A percentile compares a stretch with the other conserved stretches of the same genome.
Evolutionary conservation across 2,329 filamentous ascomycete genomes (phyloP).

Genomic region (Diaporthe vexans): DNA sequence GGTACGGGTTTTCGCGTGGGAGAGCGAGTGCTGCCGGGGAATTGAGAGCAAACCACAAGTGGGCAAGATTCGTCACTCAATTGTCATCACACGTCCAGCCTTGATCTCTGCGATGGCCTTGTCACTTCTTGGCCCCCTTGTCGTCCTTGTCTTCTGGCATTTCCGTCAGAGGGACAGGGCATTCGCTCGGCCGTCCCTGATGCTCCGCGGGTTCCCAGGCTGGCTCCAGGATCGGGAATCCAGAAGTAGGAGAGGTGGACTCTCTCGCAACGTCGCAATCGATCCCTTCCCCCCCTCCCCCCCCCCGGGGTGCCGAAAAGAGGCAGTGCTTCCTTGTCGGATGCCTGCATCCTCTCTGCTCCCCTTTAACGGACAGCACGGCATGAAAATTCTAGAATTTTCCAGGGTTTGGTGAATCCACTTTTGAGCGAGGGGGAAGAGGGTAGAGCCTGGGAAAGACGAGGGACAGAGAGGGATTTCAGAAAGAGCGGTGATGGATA

Average conservation of each 20-base stretch:
- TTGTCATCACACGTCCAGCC: constrained; percentile 22
- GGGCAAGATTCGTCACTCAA: constrained; percentile 17
- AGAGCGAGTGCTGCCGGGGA: constrained; percentile 18
- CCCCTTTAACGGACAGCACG: constrained; percentile 31
- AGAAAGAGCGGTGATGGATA: constrained; percentile 30
- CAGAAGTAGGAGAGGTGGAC: constrained; percentile 12
- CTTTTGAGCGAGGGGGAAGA: constrained; percentile 21
- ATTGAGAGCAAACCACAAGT: neutral
- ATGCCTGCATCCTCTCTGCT: constrained; percentile 22
- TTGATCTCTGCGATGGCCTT: constrained; percentile 10
- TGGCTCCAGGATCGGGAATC: neutral
- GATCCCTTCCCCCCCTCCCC: neutral
- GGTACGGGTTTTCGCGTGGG: constrained; percentile 10
- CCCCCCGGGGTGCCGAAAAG: constrained; percentile 9
- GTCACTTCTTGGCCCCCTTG: constrained; percentile 26
- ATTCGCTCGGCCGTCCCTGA: neutral
- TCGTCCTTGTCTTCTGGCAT: too few relatives aligned
- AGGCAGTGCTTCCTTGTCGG: constrained; percentile 24
- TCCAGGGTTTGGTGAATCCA: constrained; percentile 19
- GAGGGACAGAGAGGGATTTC: neutral
- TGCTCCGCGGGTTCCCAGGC: constrained; percentile 22
- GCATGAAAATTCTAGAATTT: constrained; percentile 36
- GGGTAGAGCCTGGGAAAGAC: neutral
- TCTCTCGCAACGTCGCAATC: constrained; percentile 18
- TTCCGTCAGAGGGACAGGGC: too few relatives aligned